phyloP scores from a whole-genome alignment of 2,329 filamentous ascomycete genomes.

The Aspergillus sp. region DNA sequence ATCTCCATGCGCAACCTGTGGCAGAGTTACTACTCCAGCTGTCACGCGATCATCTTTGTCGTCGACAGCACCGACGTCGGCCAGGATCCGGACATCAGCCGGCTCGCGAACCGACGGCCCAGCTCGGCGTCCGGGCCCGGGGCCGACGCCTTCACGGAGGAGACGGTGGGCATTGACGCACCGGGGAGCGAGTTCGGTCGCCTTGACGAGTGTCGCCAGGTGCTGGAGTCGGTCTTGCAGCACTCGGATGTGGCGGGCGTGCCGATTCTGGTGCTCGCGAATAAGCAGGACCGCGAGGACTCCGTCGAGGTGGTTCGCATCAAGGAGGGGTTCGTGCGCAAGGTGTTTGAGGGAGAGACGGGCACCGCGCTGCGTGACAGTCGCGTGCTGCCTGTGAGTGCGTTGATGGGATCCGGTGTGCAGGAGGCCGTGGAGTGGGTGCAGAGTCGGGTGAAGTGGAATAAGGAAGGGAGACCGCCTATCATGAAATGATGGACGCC shows the following conservation, averaged over 20 bases:
- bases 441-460: slow-evolving; percentile 88
- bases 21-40: slow-evolving; percentile 92
- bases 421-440: slow-evolving; percentile 97
- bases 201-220: slow-evolving; percentile 82
- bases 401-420: slow-evolving; percentile 78
- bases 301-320: slow-evolving; percentile 96
- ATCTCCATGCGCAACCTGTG: slow-evolving; percentile 83
- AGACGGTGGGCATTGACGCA: slow-evolving; percentile 35
- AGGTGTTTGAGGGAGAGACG: slow-evolving; percentile 93
- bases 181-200: slow-evolving; percentile 46
- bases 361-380: slow-evolving; percentile 83
- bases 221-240: slow-evolving; percentile 85
- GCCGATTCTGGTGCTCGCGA: slow-evolving; percentile 86
- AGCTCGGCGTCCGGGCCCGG: slow-evolving; percentile 24
- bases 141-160: slow-evolving; percentile 29
- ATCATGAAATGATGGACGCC: slow-evolving; percentile 70
- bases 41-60: slow-evolving; percentile 96
- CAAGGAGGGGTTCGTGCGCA: slow-evolving; percentile 93
- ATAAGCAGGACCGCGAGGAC: slow-evolving; percentile 97
- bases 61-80: slow-evolving; percentile 94
- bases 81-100: slow-evolving; percentile 66
- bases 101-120: slow-evolving; percentile 34
- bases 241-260: slow-evolving; percentile 87
- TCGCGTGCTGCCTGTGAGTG: slow-evolving; percentile 84
- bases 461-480: slow-evolving; percentile 87